These are phyloP conservation scores for Cordyceps cateniannulata DNA, from an alignment of 2,329 filamentous ascomycete genomes.

Conservation along the genomic window DNA sequence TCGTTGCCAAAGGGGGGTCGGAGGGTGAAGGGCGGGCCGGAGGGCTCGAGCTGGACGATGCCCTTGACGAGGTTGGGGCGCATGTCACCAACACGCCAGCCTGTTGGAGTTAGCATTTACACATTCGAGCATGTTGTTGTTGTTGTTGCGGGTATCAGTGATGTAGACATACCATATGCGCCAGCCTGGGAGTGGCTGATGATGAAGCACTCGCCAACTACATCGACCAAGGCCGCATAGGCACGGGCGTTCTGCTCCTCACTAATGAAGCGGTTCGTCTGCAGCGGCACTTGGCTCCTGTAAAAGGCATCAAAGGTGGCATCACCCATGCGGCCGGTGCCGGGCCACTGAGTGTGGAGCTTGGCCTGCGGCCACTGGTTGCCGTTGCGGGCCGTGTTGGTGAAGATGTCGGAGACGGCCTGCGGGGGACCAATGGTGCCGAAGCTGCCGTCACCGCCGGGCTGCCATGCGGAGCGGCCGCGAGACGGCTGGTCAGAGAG, in stretches of 20 bases:
- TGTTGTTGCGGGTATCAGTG: too few relatives aligned
- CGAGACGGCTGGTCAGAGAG: slow-evolving; percentile 31
- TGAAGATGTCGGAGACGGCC: slow-evolving; percentile 23
- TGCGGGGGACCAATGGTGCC: slow-evolving; percentile 20
- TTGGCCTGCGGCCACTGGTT: slow-evolving; percentile 25
- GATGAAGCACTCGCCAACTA: slow-evolving; percentile 25
- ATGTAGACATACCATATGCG: slow-evolving; percentile 15
- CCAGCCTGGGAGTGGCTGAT: slow-evolving; percentile 23
- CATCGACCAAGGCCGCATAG: slow-evolving; percentile 16
- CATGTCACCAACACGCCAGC: slow-evolving; percentile 19
- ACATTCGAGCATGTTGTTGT: not conserved
- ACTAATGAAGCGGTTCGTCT: slow-evolving; percentile 16
- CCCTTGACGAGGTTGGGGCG: slow-evolving; percentile 23
- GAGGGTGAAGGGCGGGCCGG: slow-evolving; percentile 20
- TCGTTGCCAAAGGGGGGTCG: slow-evolving; percentile 17
- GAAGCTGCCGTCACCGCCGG: slow-evolving; percentile 19
- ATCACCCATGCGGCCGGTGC: slow-evolving; percentile 31
- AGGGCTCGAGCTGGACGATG: slow-evolving; percentile 26
- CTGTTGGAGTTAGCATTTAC: slow-evolving; percentile 3
- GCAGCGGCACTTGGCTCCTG: slow-evolving; percentile 17
- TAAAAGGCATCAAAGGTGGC: slow-evolving; percentile 42
- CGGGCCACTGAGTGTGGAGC: slow-evolving; percentile 28
- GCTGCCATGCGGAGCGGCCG: slow-evolving; percentile 25
- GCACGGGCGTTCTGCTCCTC: slow-evolving; percentile 17
- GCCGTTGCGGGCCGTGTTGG: slow-evolving; percentile 18